Base-by-base conservation (phyloP, 1,139 yeast genomes). In the Geotrichum armillariae region DNA sequence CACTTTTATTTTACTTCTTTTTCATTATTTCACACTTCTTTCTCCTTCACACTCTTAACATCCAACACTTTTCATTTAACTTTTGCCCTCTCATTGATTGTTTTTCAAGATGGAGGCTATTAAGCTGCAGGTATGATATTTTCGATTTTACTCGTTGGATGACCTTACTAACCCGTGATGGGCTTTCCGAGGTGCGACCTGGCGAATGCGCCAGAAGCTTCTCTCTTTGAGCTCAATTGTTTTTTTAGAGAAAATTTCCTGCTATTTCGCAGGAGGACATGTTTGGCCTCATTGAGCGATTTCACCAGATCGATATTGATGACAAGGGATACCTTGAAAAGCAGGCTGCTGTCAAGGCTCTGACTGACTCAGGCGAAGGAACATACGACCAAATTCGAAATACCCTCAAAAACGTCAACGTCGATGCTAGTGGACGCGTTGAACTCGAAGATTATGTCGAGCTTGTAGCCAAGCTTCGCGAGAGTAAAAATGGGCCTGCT, bases 291-390 rank as follows among this genome's bases (percentile, higher is more conserved):
- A 87, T 93, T 61, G 97, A 91, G 59, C 87, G 85, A 57, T 84
- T 84, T 69, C 77, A 96, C 62, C 72, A 75, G 55, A 85, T 94
- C 60, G 99, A 93, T 63, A 63, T 84, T 40, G 95, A 91, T 42
- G 99, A 93, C 61, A 83, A 85, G 61, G 99, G 99, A n/a, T 89
- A 91, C 80, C 91, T 85, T 36, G 97, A 91, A 64, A 93, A 91
- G 71, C 91, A 86, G 66, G 86, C 85, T 52, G 94, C 87, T 31
- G 85, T 91, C 66, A 90, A 90, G 66, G 81, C 91, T 2, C 82
- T 90, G 41, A 81, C 95, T 21, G 82, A 83, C 56, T 71, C 81
- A 36, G 97, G 97, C 20, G 79, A 79, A 46, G 93, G 87, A 49
- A 70, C 90, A 36, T 93, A 93, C 65, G 99, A 93, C 68, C 87